Percentiles rank a stretch among this genome's conserved stretches.
phyloP scores from a whole-genome alignment of 192 early-diverging fungal species.

The Umbelopsis ramanniana region DNA sequence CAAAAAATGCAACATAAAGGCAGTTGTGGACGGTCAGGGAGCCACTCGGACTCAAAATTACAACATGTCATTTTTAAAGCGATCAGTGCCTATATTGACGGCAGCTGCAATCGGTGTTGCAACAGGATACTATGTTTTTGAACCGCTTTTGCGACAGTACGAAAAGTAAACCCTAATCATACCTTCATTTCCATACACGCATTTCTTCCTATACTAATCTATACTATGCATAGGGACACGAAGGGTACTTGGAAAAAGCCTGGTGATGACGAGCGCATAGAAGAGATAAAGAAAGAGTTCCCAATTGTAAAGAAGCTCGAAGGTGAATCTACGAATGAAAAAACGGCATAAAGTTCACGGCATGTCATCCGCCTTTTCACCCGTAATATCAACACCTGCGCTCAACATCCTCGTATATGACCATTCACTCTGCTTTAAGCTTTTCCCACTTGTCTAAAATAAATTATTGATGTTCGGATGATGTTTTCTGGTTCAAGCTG shows the following conservation, averaged over 20 bases:
- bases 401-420: no score
- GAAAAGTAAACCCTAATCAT: slow-evolving; percentile 32
- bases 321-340: not conserved
- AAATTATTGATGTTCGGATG: no score
- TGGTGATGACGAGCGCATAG: slow-evolving; percentile 27
- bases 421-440: no score
- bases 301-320: not conserved
- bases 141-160: slow-evolving; percentile 41
- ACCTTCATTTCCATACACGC: not conserved
- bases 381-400: no score
- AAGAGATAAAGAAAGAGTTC: slow-evolving; percentile 7
- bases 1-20: not conserved
- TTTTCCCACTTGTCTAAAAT: no score
- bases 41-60: not conserved
- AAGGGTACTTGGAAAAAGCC: slow-evolving; percentile 37
- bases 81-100: slow-evolving; percentile 21
- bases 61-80: not conserved
- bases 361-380: no score
- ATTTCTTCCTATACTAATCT: not conserved
- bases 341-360: not conserved
- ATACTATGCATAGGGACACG: slow-evolving; percentile 28
- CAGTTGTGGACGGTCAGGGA: no score
- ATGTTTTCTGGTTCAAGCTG: no score
- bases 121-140: slow-evolving; percentile 41
- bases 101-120: slow-evolving; percentile 34